Evolutionary conservation across 495 filamentous ascomycete species (phyloP).

Genomic region (Baudoinia panamericana): DNA sequence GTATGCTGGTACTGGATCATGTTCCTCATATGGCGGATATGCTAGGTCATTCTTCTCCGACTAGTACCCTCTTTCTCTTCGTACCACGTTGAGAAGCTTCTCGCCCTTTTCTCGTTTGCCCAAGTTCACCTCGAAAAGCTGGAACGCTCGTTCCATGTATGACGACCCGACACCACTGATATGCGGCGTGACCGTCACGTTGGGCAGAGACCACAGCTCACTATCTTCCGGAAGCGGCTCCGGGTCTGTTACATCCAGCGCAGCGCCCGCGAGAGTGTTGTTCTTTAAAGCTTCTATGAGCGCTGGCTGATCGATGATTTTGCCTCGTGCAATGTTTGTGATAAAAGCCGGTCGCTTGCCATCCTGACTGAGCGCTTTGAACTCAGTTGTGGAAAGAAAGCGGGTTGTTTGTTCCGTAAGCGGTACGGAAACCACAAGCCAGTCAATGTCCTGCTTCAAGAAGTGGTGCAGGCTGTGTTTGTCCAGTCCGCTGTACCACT

Average conservation of each 20-base stretch:
- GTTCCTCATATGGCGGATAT: neutral
- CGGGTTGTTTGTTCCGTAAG: constrained; percentile 54
- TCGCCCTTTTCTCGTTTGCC: constrained; percentile 43
- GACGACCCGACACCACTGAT: constrained; percentile 48
- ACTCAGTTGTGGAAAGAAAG: constrained; percentile 51
- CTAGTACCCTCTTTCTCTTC: constrained; percentile 49
- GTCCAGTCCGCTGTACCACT: constrained; percentile 59
- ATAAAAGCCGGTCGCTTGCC: constrained; percentile 44
- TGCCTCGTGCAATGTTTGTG: constrained; percentile 63
- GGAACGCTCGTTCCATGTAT: constrained; percentile 47
- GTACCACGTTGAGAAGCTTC: constrained; percentile 54
- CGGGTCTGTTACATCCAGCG: constrained; percentile 76
- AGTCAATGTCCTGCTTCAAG: constrained; percentile 54
- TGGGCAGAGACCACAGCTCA: constrained; percentile 59
- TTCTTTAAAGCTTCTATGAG: constrained; percentile 48
- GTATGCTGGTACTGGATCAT: neutral
- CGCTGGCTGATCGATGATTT: constrained; percentile 55
- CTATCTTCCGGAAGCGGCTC: constrained; percentile 63
- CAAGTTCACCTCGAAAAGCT: constrained; percentile 51
- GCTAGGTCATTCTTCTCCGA: neutral
- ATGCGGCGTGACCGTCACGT: constrained; percentile 71
- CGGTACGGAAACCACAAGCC: constrained; percentile 62
- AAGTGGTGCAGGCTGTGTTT: constrained; percentile 51
- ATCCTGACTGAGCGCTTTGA: constrained; percentile 42
- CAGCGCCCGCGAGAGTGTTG: constrained; percentile 49